These are phyloP conservation scores for Phaeolepiota aurea DNA, from an alignment of 768 basidiomycete genomes.

Conservation along the genomic window DNA sequence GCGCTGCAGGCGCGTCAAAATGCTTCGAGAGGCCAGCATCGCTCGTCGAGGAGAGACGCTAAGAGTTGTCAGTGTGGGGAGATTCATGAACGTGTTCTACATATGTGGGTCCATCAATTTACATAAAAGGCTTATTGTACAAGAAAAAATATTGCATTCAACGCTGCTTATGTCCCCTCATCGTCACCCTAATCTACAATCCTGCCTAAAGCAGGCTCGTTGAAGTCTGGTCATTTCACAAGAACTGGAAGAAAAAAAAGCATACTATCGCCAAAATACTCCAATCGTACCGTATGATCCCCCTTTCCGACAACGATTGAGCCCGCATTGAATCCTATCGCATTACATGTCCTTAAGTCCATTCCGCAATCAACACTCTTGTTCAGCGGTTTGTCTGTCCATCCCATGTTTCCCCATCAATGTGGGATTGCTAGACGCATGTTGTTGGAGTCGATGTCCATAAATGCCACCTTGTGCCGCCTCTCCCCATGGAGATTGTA, in stretches of 20 bases:
- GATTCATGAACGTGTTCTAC: too few species aligned
- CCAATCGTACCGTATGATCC: neutral
- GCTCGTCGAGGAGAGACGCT: too few species aligned
- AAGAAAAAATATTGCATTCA: too few species aligned
- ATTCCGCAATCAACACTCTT: conserved; percentile 1
- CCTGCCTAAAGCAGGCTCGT: neutral
- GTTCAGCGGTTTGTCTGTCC: neutral
- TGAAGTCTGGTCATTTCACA: neutral
- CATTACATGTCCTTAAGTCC: neutral
- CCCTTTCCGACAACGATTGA: neutral
- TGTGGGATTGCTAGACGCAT: conserved; percentile 2
- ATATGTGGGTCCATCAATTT: too few species aligned
- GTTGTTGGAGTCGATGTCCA: conserved; percentile 6
- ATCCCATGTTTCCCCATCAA: neutral
- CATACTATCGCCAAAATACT: neutral
- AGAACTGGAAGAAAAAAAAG: neutral
- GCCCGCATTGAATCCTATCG: neutral
- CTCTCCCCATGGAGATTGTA: conserved; percentile 1
- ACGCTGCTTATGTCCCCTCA: neutral
- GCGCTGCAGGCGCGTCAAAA: too few species aligned
- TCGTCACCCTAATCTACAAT: neutral
- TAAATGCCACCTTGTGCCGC: conserved; percentile 1
- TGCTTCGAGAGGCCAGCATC: too few species aligned
- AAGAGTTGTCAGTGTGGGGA: too few species aligned
- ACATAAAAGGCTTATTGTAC: too few species aligned